A percentile compares a stretch with the other conserved stretches of the same genome.
Conservation (phyloP, 768 basidiomycete species). For the Lepiota brunneoincarnata region DNA sequence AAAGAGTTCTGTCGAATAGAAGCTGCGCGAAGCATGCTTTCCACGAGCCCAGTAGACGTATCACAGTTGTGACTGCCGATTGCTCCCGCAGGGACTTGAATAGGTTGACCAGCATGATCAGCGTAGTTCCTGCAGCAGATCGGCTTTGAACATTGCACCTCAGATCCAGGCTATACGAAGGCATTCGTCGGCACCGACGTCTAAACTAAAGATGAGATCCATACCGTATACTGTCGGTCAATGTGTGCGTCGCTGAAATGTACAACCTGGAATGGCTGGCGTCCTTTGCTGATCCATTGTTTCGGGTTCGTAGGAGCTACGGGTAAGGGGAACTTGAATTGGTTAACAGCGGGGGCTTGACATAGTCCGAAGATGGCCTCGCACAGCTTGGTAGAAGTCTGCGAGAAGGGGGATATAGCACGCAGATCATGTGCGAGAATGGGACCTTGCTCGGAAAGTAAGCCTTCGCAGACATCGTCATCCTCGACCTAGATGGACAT, state of each 20-base stretch:
- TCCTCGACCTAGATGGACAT: constrained; percentile 40
- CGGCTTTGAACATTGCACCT: constrained; percentile 57
- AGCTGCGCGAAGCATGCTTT: constrained; percentile 48
- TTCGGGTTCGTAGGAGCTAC: constrained; percentile 33
- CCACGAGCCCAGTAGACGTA: constrained; percentile 43
- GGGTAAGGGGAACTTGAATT: constrained; percentile 43
- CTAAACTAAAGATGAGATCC: constrained; percentile 10
- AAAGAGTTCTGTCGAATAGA: constrained; percentile 37
- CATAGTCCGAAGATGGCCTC: constrained; percentile 55
- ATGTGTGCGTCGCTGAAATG: constrained; percentile 68
- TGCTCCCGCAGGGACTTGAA: constrained; percentile 44
- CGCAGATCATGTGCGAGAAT: constrained; percentile 57
- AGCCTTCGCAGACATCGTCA: constrained; percentile 56
- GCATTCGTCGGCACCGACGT: not conserved
- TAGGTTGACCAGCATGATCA: constrained; percentile 30
- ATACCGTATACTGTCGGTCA: constrained; percentile 51
- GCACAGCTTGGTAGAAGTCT: constrained; percentile 54
- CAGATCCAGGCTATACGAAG: constrained; percentile 41
- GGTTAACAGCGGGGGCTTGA: constrained; percentile 42
- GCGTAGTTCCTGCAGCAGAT: constrained; percentile 58
- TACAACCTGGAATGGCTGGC: constrained; percentile 48
- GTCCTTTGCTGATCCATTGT: constrained; percentile 32
- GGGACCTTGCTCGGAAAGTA: constrained; percentile 48
- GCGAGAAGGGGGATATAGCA: constrained; percentile 40
- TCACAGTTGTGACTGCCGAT: constrained; percentile 52